Evolutionary conservation across 2,329 filamentous ascomycete species (phyloP), one percentile per base, ranked within the genome.

Genomic region (Ceratocystis lukuohia): DNA sequence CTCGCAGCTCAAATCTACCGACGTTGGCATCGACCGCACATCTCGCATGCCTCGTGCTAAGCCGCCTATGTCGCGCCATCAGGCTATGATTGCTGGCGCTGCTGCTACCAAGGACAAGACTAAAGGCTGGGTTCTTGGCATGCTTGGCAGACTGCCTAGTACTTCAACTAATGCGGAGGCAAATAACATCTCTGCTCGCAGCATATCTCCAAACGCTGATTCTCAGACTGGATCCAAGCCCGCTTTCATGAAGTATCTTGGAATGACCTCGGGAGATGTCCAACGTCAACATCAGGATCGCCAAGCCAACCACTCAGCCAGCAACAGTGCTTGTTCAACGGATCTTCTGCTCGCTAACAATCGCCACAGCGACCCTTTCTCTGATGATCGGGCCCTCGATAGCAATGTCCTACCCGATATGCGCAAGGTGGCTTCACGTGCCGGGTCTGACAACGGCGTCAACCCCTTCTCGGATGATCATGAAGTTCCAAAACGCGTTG

Each of bases 381-480:
- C 77, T 15, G 82, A 84, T 69, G 70, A 71, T 59, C 79, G 82
- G 69, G 74, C 75, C 33, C 70, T 77, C 41, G 69, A 74, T 2
- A 75, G 76, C 61, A 76, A 76, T 66, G 15, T 20, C 8, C 7
- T 59, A 33, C 56, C 56, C 17, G 56, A 59, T 59, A n/a, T 59
- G 30, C 25, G 56, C 56, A 59, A 37, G 56, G 56, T 30, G 28
- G 56, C 56, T 59, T 59, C 56, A 10, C 56, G 56, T 59, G 74
- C 76, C 4, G 69, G 64, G 50, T 70, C 72, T 10, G 65, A 71
- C 8, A 75, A 75, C 63, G 28, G 28, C 7, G 17, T 37, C 3
- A 30, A 59, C 30, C 80, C 80, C 1, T 83, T 83, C 69, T 76
- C 77, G 3, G 81, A 84, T 66, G 71, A 73, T 8, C 79, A 82